Conservation (phyloP, 2,329 filamentous ascomycete species). For the Colletotrichum eleusines region DNA sequence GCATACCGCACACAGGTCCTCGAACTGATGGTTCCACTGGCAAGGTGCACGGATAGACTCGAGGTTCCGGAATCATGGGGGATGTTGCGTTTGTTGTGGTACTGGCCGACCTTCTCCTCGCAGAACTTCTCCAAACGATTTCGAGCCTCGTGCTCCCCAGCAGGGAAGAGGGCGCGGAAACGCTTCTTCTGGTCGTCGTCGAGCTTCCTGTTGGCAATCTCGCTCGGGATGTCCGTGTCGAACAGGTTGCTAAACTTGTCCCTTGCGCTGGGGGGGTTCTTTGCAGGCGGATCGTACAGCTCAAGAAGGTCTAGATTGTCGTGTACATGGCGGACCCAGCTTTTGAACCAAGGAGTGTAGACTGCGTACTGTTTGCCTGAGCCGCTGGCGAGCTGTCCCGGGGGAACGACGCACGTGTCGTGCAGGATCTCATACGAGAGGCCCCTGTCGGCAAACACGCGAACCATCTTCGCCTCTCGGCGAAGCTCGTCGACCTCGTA, state of each 20-base stretch:
- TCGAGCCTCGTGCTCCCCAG: slow-evolving; percentile 79
- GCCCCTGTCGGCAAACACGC: slow-evolving; percentile 69
- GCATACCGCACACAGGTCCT: slow-evolving; percentile 76
- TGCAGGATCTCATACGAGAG: slow-evolving; percentile 79
- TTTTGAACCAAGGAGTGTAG: slow-evolving; percentile 83
- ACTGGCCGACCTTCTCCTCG: slow-evolving; percentile 70
- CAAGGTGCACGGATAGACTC: slow-evolving; percentile 77
- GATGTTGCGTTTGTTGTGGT: slow-evolving; percentile 75
- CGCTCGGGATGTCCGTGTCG: slow-evolving; percentile 67
- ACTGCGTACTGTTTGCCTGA: slow-evolving; percentile 85
- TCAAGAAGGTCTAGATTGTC: slow-evolving; percentile 76
- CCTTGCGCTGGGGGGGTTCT: slow-evolving; percentile 51
- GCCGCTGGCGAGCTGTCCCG: slow-evolving; percentile 75
- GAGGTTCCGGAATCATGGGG: slow-evolving; percentile 74
- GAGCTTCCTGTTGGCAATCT: slow-evolving; percentile 73
- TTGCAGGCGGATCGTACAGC: slow-evolving; percentile 63
- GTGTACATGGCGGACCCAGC: slow-evolving; percentile 82
- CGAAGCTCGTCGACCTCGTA: slow-evolving; percentile 93
- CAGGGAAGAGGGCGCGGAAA: slow-evolving; percentile 74
- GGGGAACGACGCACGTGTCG: slow-evolving; percentile 86
- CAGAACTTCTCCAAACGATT: slow-evolving; percentile 76
- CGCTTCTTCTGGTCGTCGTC: slow-evolving; percentile 68
- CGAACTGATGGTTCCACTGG: slow-evolving; percentile 75
- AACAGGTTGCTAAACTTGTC: slow-evolving; percentile 69
- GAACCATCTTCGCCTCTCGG: slow-evolving; percentile 77